Evolutionary conservation across 2,329 filamentous ascomycete genomes (phyloP).

Genomic region (Bisporella sp.): DNA sequence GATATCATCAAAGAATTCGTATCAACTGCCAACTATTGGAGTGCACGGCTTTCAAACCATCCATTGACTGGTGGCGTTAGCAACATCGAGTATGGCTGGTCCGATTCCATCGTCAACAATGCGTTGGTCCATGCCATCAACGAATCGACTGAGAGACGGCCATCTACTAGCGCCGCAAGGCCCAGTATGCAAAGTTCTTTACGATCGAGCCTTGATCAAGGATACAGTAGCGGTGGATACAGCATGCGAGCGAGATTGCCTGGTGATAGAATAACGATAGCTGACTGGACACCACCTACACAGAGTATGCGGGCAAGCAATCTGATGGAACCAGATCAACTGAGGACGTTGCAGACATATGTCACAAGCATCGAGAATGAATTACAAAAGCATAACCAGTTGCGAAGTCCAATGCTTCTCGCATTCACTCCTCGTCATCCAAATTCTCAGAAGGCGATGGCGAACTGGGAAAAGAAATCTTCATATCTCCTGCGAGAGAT

Average conservation of each 20-base stretch:
- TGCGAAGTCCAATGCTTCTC: conserved; percentile 79
- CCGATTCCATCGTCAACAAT: conserved; percentile 65
- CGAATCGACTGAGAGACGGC: conserved; percentile 30
- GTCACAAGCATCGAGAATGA: conserved; percentile 83
- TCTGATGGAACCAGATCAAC: conserved; percentile 72
- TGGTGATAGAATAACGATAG: conserved; percentile 76
- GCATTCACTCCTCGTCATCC: conserved; percentile 80
- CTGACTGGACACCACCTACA: conserved; percentile 82
- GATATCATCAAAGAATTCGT: conserved; percentile 96
- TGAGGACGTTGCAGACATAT: conserved; percentile 67
- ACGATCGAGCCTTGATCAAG: conserved; percentile 48
- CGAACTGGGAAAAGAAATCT: conserved; percentile 96
- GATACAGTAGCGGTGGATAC: conserved; percentile 10
- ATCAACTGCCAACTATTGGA: conserved; percentile 95
- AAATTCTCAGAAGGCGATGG: conserved; percentile 79
- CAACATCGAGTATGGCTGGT: conserved; percentile 98
- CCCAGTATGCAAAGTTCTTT: conserved; percentile 51
- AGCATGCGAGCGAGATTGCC: conserved; percentile 53
- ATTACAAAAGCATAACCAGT: conserved; percentile 77
- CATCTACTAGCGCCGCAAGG: conserved; percentile 21
- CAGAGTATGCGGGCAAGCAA: conserved; percentile 85
- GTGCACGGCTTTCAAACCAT: conserved; percentile 86
- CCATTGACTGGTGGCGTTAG: conserved; percentile 88
- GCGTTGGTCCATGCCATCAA: conserved; percentile 41
- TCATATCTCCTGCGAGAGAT: conserved; percentile 87